Evolutionary conservation across 495 filamentous ascomycete genomes (phyloP), one percentile per base, ranked within the genome.

Genomic region (Immersiella caudata): DNA sequence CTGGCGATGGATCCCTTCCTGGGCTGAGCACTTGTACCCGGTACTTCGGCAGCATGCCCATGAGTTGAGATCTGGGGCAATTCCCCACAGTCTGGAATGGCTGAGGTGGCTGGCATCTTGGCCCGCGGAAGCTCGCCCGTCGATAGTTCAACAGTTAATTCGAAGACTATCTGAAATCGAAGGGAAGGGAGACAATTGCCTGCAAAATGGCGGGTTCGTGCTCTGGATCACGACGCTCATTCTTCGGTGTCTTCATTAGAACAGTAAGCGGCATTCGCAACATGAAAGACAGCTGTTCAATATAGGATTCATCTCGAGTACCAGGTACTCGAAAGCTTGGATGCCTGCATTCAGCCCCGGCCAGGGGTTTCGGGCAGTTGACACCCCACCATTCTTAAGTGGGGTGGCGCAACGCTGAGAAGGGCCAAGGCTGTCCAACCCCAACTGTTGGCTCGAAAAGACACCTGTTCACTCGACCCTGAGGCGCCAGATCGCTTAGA

Each of bases 381-480:
- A 56, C 24, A 36, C 64, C 60, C 66, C 68, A 62, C 64, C 60
- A 59, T 27, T 57, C 49, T 46, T 54, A 40, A 20, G 35, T 61
- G 57, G 60, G 64, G 60, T 65, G 56, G 54, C 56, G 64, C 33
- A 20, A 35, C 27, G 26, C 26, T 36, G 33, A 46, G 40, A 25
- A 20, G 50, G n/a, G 68, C 69, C 68, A 71, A 67, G 63, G 50
- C 65, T 67, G 33, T n/a, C 56, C 52, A 24, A 24, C 52, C 52
- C 52, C 52, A 55, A 55, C 52, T 26, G 20, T 7, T 55, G 52
- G 36, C 18, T 60, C 65, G 73, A 77, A 72, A 74, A 75, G 73
- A 74, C 71, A 74, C 71, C 73, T 77, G 71, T 77, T 75, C 73
- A 64, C 71, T 70, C 63, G 69, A 64, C 65, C 46, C 63, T 54